Percentiles rank a stretch among this genome's conserved stretches.
Evolutionary conservation across 495 filamentous ascomycete genomes (phyloP).

Genomic region (Penicillium antarcticum): DNA sequence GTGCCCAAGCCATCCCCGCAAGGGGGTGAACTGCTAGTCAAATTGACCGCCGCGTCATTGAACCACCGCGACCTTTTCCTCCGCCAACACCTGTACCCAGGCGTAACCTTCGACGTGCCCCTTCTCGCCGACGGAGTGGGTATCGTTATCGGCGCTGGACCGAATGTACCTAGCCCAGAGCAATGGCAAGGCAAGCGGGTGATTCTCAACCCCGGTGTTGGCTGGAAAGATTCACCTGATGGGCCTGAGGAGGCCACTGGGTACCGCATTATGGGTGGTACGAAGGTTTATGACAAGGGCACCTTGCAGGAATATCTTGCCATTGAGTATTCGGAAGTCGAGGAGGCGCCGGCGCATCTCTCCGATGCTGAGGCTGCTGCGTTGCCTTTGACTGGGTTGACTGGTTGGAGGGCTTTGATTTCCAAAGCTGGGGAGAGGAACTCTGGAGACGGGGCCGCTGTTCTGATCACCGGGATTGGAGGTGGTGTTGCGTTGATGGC

Average conservation of each 20-base stretch:
- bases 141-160: constrained; percentile 60
- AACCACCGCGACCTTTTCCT: constrained; percentile 94
- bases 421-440: constrained; percentile 60
- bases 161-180: constrained; percentile 39
- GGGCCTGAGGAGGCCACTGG: constrained; percentile 65
- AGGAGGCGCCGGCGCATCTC: constrained; percentile 70
- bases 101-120: constrained; percentile 69
- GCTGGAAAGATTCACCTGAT: constrained; percentile 67
- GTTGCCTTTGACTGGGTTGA: constrained; percentile 76
- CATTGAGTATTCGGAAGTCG: constrained; percentile 69
- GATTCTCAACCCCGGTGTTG: constrained; percentile 66
- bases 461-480: constrained; percentile 76
- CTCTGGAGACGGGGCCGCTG: constrained; percentile 55
- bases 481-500: constrained; percentile 72
- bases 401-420: constrained; percentile 81
- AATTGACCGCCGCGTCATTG: constrained; percentile 70
- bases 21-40: constrained; percentile 63
- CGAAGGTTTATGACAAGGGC: constrained; percentile 58
- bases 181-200: constrained; percentile 65
- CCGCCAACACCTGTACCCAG: constrained; percentile 86
- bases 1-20: constrained; percentile 59
- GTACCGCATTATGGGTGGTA: constrained; percentile 72
- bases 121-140: constrained; percentile 79
- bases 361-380: constrained; percentile 71
- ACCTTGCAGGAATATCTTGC: constrained; percentile 68